Conservation (phyloP, 2,329 filamentous ascomycete species). For the Colletotrichum zoysiae region DNA sequence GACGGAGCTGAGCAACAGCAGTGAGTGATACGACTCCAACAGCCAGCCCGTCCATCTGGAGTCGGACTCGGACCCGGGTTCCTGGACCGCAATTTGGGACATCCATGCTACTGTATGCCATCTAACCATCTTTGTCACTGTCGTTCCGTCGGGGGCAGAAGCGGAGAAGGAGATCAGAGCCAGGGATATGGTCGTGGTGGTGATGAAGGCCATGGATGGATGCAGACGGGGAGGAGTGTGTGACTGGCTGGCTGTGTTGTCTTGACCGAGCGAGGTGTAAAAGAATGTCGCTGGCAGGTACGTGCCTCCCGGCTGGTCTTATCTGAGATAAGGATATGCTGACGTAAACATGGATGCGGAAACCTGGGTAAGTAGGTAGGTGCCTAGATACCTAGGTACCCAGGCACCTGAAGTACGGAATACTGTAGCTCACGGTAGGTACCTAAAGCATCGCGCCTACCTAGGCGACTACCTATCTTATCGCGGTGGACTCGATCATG, state of each 20-base stretch:
- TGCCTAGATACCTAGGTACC: too few species aligned
- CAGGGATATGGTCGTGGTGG: slow-evolving; percentile 1
- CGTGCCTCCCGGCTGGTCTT: neutral
- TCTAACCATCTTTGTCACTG: neutral
- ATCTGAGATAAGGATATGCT: neutral
- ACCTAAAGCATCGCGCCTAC: too few species aligned
- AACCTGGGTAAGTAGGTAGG: neutral
- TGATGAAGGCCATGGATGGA: neutral
- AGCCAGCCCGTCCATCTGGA: neutral
- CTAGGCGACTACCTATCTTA: neutral
- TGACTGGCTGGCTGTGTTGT: slow-evolving; percentile 1
- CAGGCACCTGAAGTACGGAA: too few species aligned
- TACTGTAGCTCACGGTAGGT: too few species aligned
- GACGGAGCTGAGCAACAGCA: slow-evolving; percentile 19
- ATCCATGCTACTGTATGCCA: neutral
- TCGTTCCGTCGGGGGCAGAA: neutral
- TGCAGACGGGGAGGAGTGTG: slow-evolving; percentile 16
- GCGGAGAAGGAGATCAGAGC: neutral
- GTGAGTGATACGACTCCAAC: neutral
- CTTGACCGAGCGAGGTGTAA: too few species aligned
- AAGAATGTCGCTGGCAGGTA: neutral
- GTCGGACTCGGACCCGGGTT: neutral
- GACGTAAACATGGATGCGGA: neutral
- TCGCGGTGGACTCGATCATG: fast-evolving
- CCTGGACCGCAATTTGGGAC: slow-evolving; percentile 17